Conservation (phyloP, 1,284 basidiomycete species). For the Heliocybe sulcata region DNA sequence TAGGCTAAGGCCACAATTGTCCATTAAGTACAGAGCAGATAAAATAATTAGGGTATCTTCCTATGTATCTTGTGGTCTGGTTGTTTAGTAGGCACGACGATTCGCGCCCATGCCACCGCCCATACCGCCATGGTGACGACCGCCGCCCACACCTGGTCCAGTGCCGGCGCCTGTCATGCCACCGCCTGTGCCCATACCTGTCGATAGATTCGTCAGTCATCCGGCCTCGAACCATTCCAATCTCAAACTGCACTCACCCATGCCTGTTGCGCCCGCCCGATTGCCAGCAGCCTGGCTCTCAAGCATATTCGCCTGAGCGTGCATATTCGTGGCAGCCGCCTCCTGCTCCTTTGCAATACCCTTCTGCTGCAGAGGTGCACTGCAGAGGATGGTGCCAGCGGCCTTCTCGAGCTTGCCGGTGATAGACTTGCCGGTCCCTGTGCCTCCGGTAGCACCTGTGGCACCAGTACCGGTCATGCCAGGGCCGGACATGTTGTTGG, state of each 20-base stretch:
- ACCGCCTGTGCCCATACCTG: no score
- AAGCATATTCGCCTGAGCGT: not conserved
- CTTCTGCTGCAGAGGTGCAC: not conserved
- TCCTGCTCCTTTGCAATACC: not conserved
- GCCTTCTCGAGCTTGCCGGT: not conserved
- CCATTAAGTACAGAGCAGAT: not conserved
- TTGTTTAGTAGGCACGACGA: not conserved
- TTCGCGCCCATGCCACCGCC: not conserved
- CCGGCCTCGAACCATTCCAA: no score
- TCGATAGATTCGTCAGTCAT: no score
- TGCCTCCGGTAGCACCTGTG: not conserved
- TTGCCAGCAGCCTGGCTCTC: not conserved
- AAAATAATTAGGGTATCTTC: not conserved
- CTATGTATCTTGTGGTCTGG: no score
- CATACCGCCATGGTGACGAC: not conserved
- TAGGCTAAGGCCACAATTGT: no score
- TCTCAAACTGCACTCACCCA: no score
- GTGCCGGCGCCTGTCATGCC: not conserved
- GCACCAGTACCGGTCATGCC: not conserved
- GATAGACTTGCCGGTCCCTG: not conserved
- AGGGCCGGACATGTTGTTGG: not conserved
- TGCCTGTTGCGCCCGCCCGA: not conserved
- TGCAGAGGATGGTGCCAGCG: not conserved
- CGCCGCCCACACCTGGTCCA: not conserved
- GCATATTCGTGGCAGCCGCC: not conserved